These are phyloP conservation scores for Termitomyces titanicus DNA, from an alignment of 768 basidiomycete species.

Conservation along the genomic window DNA sequence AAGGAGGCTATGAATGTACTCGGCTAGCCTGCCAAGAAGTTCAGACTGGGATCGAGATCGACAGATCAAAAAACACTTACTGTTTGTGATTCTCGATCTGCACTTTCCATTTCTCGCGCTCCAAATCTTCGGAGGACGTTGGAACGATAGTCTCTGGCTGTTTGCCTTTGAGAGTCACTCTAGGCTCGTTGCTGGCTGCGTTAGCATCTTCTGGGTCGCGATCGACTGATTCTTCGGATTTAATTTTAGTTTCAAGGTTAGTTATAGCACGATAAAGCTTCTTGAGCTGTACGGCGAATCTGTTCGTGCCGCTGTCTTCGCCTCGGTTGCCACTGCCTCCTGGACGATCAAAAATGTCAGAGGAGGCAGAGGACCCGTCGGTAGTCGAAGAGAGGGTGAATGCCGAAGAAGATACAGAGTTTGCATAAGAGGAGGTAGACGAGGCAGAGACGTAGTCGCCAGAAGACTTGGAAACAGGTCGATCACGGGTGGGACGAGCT, in stretches of 20 bases:
- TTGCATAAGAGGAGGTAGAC: constrained; percentile 70
- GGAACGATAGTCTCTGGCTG: constrained; percentile 20
- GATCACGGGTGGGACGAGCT: constrained; percentile 42
- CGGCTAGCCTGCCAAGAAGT: constrained; percentile 62
- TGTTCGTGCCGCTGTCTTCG: constrained; percentile 53
- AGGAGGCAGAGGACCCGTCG: constrained; percentile 70
- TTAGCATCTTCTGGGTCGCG: constrained; percentile 34
- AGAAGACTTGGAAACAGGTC: constrained; percentile 57
- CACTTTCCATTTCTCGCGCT: constrained; percentile 75
- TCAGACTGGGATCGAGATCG: constrained; percentile 5
- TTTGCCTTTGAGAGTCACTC: constrained; percentile 42
- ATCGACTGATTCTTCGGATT: constrained; percentile 57
- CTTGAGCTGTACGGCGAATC: constrained; percentile 74
- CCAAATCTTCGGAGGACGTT: constrained; percentile 46
- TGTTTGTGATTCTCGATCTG: constrained; percentile 79
- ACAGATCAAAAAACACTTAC: constrained; percentile 40
- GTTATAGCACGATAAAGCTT: constrained; percentile 81
- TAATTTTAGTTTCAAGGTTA: constrained; percentile 71
- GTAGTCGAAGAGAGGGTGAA: constrained; percentile 80
- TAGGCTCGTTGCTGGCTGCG: constrained; percentile 30
- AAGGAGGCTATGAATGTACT: constrained; percentile 86
- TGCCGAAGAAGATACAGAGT: constrained; percentile 60
- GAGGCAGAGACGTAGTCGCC: constrained; percentile 73
- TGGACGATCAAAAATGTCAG: constrained; percentile 60
- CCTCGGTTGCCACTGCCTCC: constrained; percentile 42